Evolutionary conservation across 139 green algal genomes (phyloP).

Genomic region (Chlorella sorokiniana): DNA sequence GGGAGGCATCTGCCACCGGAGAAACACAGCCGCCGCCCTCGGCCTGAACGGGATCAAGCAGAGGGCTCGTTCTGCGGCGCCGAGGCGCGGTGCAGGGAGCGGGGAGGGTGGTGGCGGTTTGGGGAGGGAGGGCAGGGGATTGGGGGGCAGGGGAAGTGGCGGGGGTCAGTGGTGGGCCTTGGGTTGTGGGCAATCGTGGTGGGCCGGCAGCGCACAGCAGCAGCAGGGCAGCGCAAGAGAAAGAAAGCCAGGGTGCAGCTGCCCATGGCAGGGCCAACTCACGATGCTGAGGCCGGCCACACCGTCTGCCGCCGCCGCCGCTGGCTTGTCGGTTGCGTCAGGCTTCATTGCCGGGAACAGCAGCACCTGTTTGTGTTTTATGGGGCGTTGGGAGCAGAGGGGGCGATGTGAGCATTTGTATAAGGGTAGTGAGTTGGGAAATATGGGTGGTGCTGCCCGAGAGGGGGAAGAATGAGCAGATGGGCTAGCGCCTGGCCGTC

Average conservation of each 20-base stretch:
- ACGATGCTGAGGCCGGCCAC: slow-evolving; percentile 17
- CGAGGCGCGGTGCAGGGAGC: no score
- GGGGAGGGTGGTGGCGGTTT: not conserved
- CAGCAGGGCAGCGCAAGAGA: not conserved
- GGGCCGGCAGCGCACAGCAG: not conserved
- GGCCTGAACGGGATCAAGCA: slow-evolving; percentile 6
- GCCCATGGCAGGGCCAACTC: not conserved
- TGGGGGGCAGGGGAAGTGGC: not conserved
- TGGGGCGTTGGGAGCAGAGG: not conserved
- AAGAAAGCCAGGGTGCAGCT: not conserved
- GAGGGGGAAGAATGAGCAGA: no score
- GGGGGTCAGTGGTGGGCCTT: slow-evolving; percentile 4
- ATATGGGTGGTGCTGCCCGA: no score
- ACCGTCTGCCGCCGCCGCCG: not conserved
- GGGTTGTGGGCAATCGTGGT: not conserved
- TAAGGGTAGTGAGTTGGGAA: not conserved
- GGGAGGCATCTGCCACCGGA: no score
- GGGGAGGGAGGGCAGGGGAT: not conserved
- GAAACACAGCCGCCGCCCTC: not conserved
- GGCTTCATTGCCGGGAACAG: slow-evolving; percentile 99
- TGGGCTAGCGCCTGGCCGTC: no score
- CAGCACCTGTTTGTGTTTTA: slow-evolving; percentile 95
- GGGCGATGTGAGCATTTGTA: not conserved
- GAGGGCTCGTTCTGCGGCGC: slow-evolving; percentile 27
- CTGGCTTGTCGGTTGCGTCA: slow-evolving; percentile 44